These are phyloP conservation scores for Boechera divaricarpa DNA, from an alignment of 345 rosid genomes.

Conservation along the genomic window DNA sequence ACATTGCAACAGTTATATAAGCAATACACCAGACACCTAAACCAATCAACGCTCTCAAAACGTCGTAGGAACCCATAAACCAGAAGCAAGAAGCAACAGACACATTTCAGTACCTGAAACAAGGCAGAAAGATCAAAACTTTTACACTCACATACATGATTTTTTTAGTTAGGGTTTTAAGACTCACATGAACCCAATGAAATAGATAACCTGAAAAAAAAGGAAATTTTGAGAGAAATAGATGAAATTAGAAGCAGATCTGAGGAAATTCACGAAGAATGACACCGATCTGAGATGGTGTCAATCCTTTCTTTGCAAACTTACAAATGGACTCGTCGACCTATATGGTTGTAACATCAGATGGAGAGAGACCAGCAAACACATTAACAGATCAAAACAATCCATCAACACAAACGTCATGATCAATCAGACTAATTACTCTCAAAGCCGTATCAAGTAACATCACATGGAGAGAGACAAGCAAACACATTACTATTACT, in stretches of 20 bases:
- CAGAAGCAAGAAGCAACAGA: conserved; percentile 34
- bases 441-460: too few relatives aligned
- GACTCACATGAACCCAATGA: background rate
- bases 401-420: too few relatives aligned
- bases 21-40: conserved; percentile 87
- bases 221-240: background rate
- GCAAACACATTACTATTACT: too few relatives aligned
- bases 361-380: too few relatives aligned
- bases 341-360: background rate
- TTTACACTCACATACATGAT: background rate
- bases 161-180: background rate
- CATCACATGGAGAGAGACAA: too few relatives aligned
- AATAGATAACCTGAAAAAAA: background rate
- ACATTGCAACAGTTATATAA: conserved; percentile 67
- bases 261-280: background rate
- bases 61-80: conserved; percentile 64
- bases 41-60: conserved; percentile 60
- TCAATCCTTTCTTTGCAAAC: background rate
- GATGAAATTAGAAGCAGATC: background rate
- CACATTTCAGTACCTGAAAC: conserved; percentile 45
- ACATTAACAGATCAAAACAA: background rate
- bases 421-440: too few relatives aligned
- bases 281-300: background rate
- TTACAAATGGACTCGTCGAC: background rate
- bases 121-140: background rate